Conservation (phyloP, 345 rosid species). For the Eucalyptus shirleyi region DNA sequence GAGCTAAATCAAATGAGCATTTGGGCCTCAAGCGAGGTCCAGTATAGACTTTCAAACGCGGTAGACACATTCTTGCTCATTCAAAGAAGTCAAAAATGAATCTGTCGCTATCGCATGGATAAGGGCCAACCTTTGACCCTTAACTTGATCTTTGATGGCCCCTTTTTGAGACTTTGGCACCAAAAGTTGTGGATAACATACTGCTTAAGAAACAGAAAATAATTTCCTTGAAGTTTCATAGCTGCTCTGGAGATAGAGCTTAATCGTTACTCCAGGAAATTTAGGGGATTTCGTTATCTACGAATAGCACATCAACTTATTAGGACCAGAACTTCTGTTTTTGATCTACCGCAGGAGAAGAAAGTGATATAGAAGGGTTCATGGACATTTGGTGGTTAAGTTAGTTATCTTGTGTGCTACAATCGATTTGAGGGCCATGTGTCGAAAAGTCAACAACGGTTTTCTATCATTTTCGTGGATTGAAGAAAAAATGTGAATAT, state of each 20-base stretch:
- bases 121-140: neutral
- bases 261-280: neutral
- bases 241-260: neutral
- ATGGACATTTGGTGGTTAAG: neutral
- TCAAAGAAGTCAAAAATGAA: neutral
- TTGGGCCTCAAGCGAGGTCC: too few species aligned
- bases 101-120: neutral
- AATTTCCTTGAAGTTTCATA: neutral
- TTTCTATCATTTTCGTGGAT: neutral
- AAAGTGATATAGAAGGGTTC: neutral
- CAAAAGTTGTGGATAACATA: neutral
- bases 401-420: neutral
- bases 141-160: neutral
- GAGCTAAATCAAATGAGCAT: neutral
- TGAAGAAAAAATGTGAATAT: neutral
- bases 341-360: neutral
- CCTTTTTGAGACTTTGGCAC: neutral
- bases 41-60: neutral
- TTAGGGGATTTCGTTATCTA: too few species aligned
- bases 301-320: neutral
- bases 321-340: neutral
- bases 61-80: neutral
- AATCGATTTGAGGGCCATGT: neutral
- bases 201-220: neutral
- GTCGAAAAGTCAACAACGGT: rapidly evolving